Base-by-base conservation (phyloP, 108 stramenopile species). In the Cyclotella distinguenda region DNA sequence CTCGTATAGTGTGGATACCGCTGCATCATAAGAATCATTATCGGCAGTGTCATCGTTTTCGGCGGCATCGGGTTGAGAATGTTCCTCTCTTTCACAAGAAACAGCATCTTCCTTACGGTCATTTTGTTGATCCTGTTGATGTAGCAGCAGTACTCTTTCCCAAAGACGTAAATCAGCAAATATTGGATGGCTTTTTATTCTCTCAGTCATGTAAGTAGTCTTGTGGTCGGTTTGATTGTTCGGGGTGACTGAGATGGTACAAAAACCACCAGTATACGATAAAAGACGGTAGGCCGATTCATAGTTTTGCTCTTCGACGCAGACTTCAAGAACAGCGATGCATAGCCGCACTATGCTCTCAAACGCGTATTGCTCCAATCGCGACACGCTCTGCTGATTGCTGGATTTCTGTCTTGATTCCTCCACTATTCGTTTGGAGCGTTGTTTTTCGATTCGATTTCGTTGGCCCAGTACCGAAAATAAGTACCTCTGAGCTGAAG, bases 1-100 rank as follows among this genome's bases (percentile, higher is more conserved):
- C 72, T 94, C 92, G 34, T 89, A 94, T 10, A 94, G 74, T 8
- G 92, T 94, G 22, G 92, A 77, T n/a, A 90, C 86, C 9, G 86
- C 84, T 19, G 87, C 80, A 25, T 90, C 89, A 45, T 94, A 87
- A 49, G 84, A 83, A 36, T 76, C 62, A 63, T 62, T 81, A 45
- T 84, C 85, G 6, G 70, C 61, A 13, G 54, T 82, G 26, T 74
- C 78, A 23, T 84, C 81, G 45, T 43, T 54, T 26, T 72, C 70
- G 12, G 62, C 33, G 19, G 57, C 71, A 30, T 74, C 83, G 3
- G 47, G 34, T 13, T 63, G 28, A 22, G 46, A 18, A 31, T 60
- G 43, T 6, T 81, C 78, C 3, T 51, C 67, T 23, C 67, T 77
- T 33, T 44, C 55, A 22, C 46, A 39, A 31, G 51, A 44, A 16